Percentiles rank a stretch among this genome's conserved stretches.
Evolutionary conservation across 371 early-diverging fungal species (phyloP).

Genomic region (Mucor racemosus): DNA sequence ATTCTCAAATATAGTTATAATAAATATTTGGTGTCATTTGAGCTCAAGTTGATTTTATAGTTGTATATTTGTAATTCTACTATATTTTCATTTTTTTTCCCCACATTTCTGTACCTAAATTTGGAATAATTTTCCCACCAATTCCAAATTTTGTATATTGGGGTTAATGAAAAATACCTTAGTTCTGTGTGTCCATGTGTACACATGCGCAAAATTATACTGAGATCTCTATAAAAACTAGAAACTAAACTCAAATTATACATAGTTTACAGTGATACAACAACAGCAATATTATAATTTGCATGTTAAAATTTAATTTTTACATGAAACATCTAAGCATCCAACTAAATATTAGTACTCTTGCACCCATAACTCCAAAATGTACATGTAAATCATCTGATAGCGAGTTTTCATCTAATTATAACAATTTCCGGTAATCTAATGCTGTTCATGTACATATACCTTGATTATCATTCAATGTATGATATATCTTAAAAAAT

Average conservation of each 20-base stretch:
- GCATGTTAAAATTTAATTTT: background rate
- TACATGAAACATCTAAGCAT: too few relatives aligned
- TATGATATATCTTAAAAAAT: background rate
- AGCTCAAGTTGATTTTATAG: background rate
- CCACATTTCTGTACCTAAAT: constrained; percentile 7
- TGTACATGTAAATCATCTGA: too few relatives aligned
- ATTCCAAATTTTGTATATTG: background rate
- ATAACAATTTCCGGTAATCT: too few relatives aligned
- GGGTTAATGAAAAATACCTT: constrained; percentile 5
- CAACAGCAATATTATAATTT: background rate
- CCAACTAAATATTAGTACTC: too few relatives aligned
- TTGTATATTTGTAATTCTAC: background rate
- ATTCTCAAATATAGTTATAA: background rate
- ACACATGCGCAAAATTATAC: background rate
- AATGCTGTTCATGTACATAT: too few relatives aligned
- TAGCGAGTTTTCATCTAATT: too few relatives aligned
- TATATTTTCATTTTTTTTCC: background rate
- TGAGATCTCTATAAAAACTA: background rate
- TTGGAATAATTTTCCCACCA: constrained; percentile 1
- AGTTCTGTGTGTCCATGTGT: background rate
- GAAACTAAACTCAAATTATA: background rate
- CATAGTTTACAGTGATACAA: background rate
- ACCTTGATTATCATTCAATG: too few relatives aligned
- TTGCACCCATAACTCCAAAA: too few relatives aligned
- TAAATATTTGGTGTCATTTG: too few relatives aligned